Conservation (phyloP, 192 early-diverging fungal genomes). For the Coemansia sp. region DNA sequence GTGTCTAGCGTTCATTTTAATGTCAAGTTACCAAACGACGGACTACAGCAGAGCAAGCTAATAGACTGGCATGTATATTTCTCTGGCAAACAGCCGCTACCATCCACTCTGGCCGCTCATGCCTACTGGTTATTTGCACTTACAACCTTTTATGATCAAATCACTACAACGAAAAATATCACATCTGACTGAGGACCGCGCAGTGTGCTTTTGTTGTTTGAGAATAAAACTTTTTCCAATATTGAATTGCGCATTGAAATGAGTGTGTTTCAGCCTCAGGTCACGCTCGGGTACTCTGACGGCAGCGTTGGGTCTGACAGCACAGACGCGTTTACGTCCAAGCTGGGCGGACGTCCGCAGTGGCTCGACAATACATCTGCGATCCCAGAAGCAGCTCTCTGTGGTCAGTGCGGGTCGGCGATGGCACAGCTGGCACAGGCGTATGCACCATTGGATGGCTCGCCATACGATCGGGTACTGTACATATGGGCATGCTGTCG, state of each 20-base stretch:
- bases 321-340: conserved; percentile 27
- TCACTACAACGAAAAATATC: too few species aligned
- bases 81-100: too few species aligned
- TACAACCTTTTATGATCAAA: too few species aligned
- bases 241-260: not conserved
- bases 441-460: conserved; percentile 69
- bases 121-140: too few species aligned
- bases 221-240: too few species aligned
- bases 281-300: conserved; percentile 39
- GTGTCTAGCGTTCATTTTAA: too few species aligned
- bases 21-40: too few species aligned
- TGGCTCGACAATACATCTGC: conserved; percentile 37
- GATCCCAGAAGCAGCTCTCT: conserved; percentile 34
- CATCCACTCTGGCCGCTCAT: too few species aligned
- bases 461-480: conserved; percentile 67
- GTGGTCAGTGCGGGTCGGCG: conserved; percentile 58
- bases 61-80: too few species aligned
- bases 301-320: conserved; percentile 18
- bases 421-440: conserved; percentile 73
- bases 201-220: too few species aligned
- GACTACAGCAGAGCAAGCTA: too few species aligned
- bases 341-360: conserved; percentile 33
- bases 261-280: not conserved
- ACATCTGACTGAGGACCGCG: too few species aligned
- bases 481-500: conserved; percentile 85